Base-by-base conservation (phyloP, 164 flowering plant species). In the Berberis vulgaris region DNA sequence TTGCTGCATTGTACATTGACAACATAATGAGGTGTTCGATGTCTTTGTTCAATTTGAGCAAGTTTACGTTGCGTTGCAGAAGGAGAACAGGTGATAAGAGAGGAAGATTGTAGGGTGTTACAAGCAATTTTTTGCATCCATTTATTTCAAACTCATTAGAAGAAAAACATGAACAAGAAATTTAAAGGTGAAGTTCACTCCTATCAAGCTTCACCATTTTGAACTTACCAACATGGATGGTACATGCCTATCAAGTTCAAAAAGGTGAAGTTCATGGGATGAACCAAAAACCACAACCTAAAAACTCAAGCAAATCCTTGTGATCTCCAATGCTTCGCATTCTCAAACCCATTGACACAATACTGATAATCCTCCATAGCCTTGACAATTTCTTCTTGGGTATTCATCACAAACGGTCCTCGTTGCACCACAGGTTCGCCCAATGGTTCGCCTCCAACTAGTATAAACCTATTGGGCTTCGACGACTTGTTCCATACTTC, bases 341-440 rank as follows among this genome's bases (percentile, higher is more conserved):
- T 84, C 78, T 86, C 98, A 59, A 91, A 91, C 42, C 92, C 96
- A 71, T 91, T 89, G 40, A 54, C 72, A 53, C 61, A 82, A 43
- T 75, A 72, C 45, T 82, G 74, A 69, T 69, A 91, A 65, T 91
- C 98, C 41, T 84, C 83, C n/a, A 89, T 71, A 0, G 96, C 85
- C 59, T 74, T 81, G 43, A 86, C 89, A 49, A 92, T 86, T 76
- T 92, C 92, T 45, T 80, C 95, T 68, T 89, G 83, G 0, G 85
- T 84, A 78, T 92, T 92, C 98, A 92, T 92, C 74, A 89, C 98
- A 72, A 91, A 91, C 0, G 98, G 96, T 9, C 96, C 98, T 38
- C 61, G 71, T 46, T 89, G 94, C 43, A 66, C 87, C 11, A 91
- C 70, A 1, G 94, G 87, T 64, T 91, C 96, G 13, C 82, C 77